Conservation (phyloP, 441 rosid genomes). For the Pelargonium myrrhifolium region DNA sequence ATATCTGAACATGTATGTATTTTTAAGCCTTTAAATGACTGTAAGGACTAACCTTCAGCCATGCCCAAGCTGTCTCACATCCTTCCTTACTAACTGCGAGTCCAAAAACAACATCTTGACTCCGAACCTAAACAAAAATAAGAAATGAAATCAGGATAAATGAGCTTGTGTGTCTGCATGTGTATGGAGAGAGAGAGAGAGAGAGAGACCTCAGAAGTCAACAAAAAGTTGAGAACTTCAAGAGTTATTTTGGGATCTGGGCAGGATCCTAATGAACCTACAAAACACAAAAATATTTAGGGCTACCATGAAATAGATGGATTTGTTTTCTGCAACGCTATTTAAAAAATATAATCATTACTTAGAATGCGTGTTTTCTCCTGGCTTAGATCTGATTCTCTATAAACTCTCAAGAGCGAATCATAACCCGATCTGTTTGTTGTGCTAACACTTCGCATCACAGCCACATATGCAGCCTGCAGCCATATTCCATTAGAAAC, state of each 20-base stretch:
- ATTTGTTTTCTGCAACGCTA: constrained; percentile 5
- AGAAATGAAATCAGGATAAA: constrained; percentile 3
- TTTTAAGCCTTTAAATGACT: neutral
- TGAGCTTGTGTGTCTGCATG: neutral
- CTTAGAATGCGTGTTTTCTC: constrained; percentile 88
- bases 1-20: neutral
- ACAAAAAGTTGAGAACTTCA: constrained; percentile 66
- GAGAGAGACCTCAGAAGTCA: constrained; percentile 69
- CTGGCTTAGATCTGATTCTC: constrained; percentile 88
- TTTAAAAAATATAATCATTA: constrained; percentile 20
- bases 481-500: constrained; percentile 19
- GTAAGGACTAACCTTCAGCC: constrained; percentile 51
- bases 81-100: constrained; percentile 69
- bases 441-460: constrained; percentile 64
- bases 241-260: constrained; percentile 51
- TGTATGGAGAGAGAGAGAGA: neutral
- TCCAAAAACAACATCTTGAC: constrained; percentile 70
- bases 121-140: constrained; percentile 54
- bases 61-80: constrained; percentile 82
- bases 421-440: constrained; percentile 63
- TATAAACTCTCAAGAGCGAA: constrained; percentile 69
- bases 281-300: constrained; percentile 13
- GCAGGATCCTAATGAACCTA: constrained; percentile 71
- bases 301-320: constrained; percentile 7
- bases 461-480: constrained; percentile 86